Conservation (phyloP, 768 basidiomycete genomes). For the Naganishia vishniacii region DNA sequence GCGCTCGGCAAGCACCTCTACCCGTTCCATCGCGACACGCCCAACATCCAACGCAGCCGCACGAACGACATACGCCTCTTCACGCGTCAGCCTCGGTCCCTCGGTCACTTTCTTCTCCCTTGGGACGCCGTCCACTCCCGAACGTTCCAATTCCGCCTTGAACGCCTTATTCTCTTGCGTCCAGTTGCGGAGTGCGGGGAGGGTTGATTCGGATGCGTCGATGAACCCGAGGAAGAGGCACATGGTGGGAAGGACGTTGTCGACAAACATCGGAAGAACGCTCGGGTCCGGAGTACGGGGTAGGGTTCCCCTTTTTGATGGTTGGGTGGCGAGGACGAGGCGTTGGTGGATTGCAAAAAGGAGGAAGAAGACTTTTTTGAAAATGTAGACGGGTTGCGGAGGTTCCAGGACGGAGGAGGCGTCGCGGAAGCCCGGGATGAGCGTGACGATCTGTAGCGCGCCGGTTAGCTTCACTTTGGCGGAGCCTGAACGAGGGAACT, state of each 20-base stretch:
- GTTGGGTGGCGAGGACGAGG: slow-evolving; percentile 60
- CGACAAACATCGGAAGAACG: slow-evolving; percentile 60
- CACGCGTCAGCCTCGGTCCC: slow-evolving; percentile 57
- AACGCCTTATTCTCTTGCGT: not conserved
- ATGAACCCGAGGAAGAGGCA: slow-evolving; percentile 71
- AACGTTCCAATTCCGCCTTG: no score
- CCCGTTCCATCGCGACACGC: slow-evolving; percentile 60
- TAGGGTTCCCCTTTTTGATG: slow-evolving; percentile 51
- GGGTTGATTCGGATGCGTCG: slow-evolving; percentile 10
- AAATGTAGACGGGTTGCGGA: slow-evolving; percentile 68
- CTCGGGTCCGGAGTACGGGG: slow-evolving; percentile 34
- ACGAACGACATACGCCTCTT: slow-evolving; percentile 67
- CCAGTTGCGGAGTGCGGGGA: slow-evolving; percentile 22
- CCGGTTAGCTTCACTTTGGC: not conserved
- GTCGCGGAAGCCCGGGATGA: slow-evolving; percentile 76
- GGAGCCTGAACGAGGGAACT: slow-evolving; percentile 31
- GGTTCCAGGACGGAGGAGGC: slow-evolving; percentile 56
- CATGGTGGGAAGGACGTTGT: slow-evolving; percentile 79
- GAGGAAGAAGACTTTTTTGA: slow-evolving; percentile 83
- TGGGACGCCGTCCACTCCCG: not conserved
- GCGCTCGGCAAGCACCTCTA: slow-evolving; percentile 49
- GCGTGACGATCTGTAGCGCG: slow-evolving; percentile 61
- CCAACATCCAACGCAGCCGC: slow-evolving; percentile 76
- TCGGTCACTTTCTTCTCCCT: slow-evolving; percentile 38
- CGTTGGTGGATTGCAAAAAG: slow-evolving; percentile 64